Base-by-base conservation (phyloP, 1,284 basidiomycete genomes). In the Heterobasidion occidentale region DNA sequence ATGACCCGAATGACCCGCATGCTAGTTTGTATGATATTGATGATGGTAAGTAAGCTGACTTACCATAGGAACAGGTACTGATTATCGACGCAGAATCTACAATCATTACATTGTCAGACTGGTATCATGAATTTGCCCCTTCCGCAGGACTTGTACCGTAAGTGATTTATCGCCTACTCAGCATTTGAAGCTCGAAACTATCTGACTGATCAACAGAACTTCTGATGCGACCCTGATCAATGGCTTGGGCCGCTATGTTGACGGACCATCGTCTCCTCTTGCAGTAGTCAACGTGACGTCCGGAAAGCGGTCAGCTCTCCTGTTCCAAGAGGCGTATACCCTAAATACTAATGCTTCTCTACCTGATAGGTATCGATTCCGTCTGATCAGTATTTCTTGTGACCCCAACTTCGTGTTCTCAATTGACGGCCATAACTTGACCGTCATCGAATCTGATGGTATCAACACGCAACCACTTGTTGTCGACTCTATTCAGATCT, bases 381-480 rank as follows among this genome's bases (percentile, higher is more conserved):
- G 70, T 17, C 14, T 76, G 3, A 55, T 76, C n/a, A 57, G 63
- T n/a, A 65, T 62, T 17, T 68, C 68, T 15, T 74, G 70, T 57
- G 59, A 66, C 15, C 64, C 67, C 11, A 62, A 55, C 17, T 77
- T 68, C 62, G 65, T 64, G 0, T 74, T 78, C 63, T 75, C 76
- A 8, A 72, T 80, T 58, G 77, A 79, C 58, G 68, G 69, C 33
- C 79, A 81, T 61, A 68, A 68, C 19, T 65, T 80, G 60, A 73
- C 69, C 2, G 66, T 83, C 53, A 83, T 83, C 59, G 81, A 83
- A 61, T 72, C 70, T 1, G 81, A 83, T 58, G 78, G 78, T 7
- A 65, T 75, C 36, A 72, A 71, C 57, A 69, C 68, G 12, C 45
- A 68, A 36, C 76, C 81, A 2, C 56, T 71, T 7, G 65, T 63